phyloP scores from a whole-genome alignment of 768 basidiomycete genomes.

The Hydnum rufescens region DNA sequence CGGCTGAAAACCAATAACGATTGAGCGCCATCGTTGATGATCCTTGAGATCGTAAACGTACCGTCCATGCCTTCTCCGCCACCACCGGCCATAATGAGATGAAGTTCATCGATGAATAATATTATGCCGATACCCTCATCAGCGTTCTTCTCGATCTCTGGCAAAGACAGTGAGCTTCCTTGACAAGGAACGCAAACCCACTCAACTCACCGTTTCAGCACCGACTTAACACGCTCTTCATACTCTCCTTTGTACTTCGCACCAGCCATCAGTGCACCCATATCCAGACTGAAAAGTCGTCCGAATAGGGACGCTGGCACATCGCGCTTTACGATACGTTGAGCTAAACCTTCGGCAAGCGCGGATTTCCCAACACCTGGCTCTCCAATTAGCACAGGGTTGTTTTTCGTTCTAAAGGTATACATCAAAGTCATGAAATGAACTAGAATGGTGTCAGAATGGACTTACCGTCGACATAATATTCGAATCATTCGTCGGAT shows the following conservation, averaged over 20 bases:
- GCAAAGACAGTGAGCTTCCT: background rate
- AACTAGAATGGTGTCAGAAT: conserved; percentile 14
- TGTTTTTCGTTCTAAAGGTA: conserved; percentile 91
- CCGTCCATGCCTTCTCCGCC: conserved; percentile 7
- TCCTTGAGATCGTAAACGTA: conserved; percentile 4
- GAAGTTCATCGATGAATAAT: conserved; percentile 87
- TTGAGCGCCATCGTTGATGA: conserved; percentile 5
- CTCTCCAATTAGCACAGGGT: conserved; percentile 91
- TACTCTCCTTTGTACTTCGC: conserved; percentile 91
- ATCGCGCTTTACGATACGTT: conserved; percentile 86
- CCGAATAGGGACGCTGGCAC: conserved; percentile 57
- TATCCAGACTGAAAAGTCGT: conserved; percentile 69
- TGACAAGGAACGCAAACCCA: background rate
- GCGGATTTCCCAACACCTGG: conserved; percentile 94
- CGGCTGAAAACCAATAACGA: conserved; percentile 14
- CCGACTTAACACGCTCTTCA: conserved; percentile 86
- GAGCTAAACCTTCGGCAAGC: conserved; percentile 87
- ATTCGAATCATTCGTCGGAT: conserved; percentile 73
- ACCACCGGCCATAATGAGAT: conserved; percentile 76
- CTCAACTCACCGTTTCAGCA: conserved; percentile 32
- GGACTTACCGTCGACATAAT: conserved; percentile 59
- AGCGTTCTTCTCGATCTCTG: conserved; percentile 75
- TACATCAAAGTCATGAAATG: conserved; percentile 17
- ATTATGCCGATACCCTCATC: conserved; percentile 62
- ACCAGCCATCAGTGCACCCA: conserved; percentile 90